A percentile compares a stretch with the other conserved stretches of the same genome.
Conservation (phyloP, 2,329 filamentous ascomycete genomes). For the Basipetospora sp. region DNA sequence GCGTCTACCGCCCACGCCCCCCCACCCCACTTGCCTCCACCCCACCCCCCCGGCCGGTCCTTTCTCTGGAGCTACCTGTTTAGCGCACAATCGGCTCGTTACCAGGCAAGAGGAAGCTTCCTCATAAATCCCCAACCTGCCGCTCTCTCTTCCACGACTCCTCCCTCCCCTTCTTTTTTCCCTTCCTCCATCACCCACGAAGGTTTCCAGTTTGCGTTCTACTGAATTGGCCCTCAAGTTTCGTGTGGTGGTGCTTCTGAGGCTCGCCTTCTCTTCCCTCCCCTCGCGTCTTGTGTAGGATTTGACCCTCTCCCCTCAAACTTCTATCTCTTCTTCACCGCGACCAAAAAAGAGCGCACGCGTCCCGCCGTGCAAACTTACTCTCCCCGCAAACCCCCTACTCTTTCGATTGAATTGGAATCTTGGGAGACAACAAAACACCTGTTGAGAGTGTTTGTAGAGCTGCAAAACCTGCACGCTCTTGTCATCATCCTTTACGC, state of each 20-base stretch:
- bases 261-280: conserved; percentile 21
- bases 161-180: conserved; percentile 17
- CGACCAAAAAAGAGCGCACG: conserved; percentile 12
- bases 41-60: not conserved
- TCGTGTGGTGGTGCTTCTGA: conserved; percentile 29
- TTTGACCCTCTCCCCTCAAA: conserved; percentile 28
- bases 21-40: conserved; percentile 6
- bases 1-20: conserved; percentile 6
- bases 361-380: not conserved
- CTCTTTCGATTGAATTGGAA: conserved; percentile 7
- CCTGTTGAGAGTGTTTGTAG: no score
- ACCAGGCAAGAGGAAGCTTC: conserved; percentile 1
- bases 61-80: conserved; percentile 1
- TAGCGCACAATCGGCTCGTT: not conserved
- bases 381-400: not conserved
- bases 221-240: conserved; percentile 21
- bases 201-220: conserved; percentile 22
- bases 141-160: conserved; percentile 1
- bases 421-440: conserved; percentile 1
- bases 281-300: conserved; percentile 28
- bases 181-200: conserved; percentile 32
- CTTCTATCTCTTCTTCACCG: conserved; percentile 10
- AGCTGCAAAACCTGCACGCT: no score
- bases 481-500: no score
- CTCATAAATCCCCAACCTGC: conserved; percentile 6